Base-by-base conservation (phyloP, 2,329 filamentous ascomycete species). In the Colletotrichum endophyticum region DNA sequence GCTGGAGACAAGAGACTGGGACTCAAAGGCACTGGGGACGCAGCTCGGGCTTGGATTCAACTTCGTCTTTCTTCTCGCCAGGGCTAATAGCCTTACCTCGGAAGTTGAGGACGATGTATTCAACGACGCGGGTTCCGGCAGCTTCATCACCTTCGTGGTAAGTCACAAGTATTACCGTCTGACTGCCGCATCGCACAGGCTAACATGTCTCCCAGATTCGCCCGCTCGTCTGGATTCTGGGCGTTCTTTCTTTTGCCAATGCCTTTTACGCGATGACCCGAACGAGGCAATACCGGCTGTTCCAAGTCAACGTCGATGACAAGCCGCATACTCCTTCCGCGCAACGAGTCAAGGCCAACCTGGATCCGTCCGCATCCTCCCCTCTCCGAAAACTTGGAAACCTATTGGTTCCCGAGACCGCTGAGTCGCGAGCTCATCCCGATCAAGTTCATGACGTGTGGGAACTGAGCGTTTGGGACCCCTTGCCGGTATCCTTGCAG, bases 401-500 rank as follows among this genome's bases (percentile, higher is more conserved):
- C 78, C 87, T 95, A 61, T 86, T 98, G 39, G 89, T 92, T 3
- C 87, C 91, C 30, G 92, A 93, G 44, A 93, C 92, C 27, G 95
- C 96, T n/a, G 92, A 96, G 79, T 93, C 95, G 30, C 92, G 96
- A 82, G 94, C 95, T 32, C 95, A 98, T 84, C 95, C 96, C 0
- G 94, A 97, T 82, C 92, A 93, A 73, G 91, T 91, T 30, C 91
- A 94, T 13, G 96, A 99, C 84, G 97, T 99, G 12, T 99, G 97
- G 97, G 96, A 99, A 85, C 86, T 99, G 66, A 91, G 94, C 3
- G 90, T 99, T 8, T 99, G 97, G 97, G 96, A 99, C 83, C 97
- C 98, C 39, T 91, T 96, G 63, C 95, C 96, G 3, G 90, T 98
- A 44, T 95, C 93, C 62, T 86, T 99, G 70, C 92, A 93, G 49